phyloP scores from a whole-genome alignment of 805 yeast species.

The Myxozyma mucilagina region DNA sequence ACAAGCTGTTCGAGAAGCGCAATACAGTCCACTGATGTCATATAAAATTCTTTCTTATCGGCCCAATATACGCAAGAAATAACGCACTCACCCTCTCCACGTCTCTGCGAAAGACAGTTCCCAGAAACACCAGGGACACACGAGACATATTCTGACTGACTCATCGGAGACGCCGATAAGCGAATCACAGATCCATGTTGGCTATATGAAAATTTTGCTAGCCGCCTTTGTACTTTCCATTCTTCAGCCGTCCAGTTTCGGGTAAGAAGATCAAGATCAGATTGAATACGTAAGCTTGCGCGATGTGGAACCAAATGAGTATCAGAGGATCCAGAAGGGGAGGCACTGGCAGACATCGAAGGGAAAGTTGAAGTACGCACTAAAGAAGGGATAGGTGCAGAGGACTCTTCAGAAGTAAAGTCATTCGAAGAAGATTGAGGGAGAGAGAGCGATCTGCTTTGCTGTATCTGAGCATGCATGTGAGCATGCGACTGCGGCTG shows the following conservation, averaged over 20 bases:
- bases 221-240: conserved; percentile 46
- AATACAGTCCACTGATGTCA: conserved; percentile 67
- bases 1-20: conserved; percentile 58
- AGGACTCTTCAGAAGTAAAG: background rate
- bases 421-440: background rate
- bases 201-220: conserved; percentile 46
- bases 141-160: conserved; percentile 18
- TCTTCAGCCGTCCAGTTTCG: conserved; percentile 53
- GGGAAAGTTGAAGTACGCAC: conserved; percentile 7
- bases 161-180: conserved; percentile 36
- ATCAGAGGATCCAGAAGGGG: conserved; percentile 1
- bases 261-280: conserved; percentile 43
- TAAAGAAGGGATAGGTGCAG: background rate
- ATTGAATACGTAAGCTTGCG: conserved; percentile 38
- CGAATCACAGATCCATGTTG: conserved; percentile 35
- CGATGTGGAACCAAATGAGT: conserved; percentile 11
- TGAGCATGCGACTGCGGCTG: conserved; percentile 2
- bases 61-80: conserved; percentile 56
- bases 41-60: conserved; percentile 50
- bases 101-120: conserved; percentile 3
- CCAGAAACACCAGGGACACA: conserved; percentile 6
- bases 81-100: conserved; percentile 27
- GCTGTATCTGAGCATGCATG: background rate
- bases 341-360: background rate
- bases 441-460: conserved; percentile 1